A percentile compares a stretch with the other conserved stretches of the same genome.
These are phyloP conservation scores for Mortierella sp. DNA, from an alignment of 371 early-diverging fungal genomes.

Conservation along the genomic window DNA sequence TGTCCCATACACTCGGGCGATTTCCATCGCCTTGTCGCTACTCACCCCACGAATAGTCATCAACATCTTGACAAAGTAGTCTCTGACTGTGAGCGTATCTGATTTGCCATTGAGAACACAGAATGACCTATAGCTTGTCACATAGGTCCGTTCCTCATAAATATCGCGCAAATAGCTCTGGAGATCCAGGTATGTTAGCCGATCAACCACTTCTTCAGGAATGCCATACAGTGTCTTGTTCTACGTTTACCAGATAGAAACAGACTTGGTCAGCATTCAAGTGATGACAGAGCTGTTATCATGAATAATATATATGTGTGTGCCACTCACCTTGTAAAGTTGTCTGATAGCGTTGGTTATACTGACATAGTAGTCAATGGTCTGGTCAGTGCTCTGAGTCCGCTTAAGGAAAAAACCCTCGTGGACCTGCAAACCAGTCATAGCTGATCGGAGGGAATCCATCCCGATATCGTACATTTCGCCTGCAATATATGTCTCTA, in stretches of 20 bases:
- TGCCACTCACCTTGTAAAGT: constrained; percentile 54
- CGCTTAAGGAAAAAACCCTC: constrained; percentile 82
- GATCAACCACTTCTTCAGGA: constrained; percentile 64
- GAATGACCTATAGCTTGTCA: constrained; percentile 71
- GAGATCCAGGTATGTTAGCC: constrained; percentile 61
- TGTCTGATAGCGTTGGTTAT: constrained; percentile 64
- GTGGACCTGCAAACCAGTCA: constrained; percentile 74
- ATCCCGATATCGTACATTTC: constrained; percentile 62
- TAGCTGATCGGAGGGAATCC: constrained; percentile 72
- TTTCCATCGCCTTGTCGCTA: constrained; percentile 80
- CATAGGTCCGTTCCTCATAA: constrained; percentile 51
- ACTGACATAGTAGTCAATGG: constrained; percentile 76
- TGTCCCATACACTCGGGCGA: constrained; percentile 78
- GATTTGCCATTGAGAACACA: constrained; percentile 75
- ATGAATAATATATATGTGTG: background rate
- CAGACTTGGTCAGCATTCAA: background rate
- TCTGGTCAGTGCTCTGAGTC: constrained; percentile 77
- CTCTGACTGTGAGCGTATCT: constrained; percentile 68
- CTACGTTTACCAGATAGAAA: constrained; percentile 10
- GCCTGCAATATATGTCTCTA: constrained; percentile 78
- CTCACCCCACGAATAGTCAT: constrained; percentile 85
- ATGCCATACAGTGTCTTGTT: constrained; percentile 61
- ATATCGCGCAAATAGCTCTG: constrained; percentile 56
- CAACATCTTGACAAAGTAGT: constrained; percentile 83
- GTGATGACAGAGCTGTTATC: constrained; percentile 1